Evolutionary conservation across 192 early-diverging fungal species (phyloP), one percentile per base, ranked within the genome.

Genomic region (Backusella tarrabulga): DNA sequence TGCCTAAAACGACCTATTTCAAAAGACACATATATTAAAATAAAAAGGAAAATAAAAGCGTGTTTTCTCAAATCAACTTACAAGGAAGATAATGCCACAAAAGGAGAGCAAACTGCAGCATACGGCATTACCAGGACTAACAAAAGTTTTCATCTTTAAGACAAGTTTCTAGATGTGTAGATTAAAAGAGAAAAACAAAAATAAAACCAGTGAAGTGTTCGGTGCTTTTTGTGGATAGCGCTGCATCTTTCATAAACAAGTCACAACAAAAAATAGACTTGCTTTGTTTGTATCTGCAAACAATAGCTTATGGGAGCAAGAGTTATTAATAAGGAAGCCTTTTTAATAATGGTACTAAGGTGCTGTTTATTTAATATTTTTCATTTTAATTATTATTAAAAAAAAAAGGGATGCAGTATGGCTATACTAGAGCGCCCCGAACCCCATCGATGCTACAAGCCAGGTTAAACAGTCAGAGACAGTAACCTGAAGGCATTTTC

Each of bases 61-160:
- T 46, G 60, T 54, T 44, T 34, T 36, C 42, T 34, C 17, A 14
- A 9, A 9, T 8, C 9, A 76, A 63, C 77, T 82, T 66, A 84
- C 84, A 73, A 87, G 68, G 26, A 87, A 85, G 72, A 87, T 82
- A 66, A 87, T 85, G 34, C 86, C 86, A 79, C 79, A 85, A 70
- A 87, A 75, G 17, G 86, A 87, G 44, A 87, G 67, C 29, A 81
- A 42, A 34, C 82, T 83, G 75, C 86, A 87, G 73, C 86, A 87
- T 35, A 78, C 80, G 9, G 86, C 84, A 60, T 84, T 70, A 8
- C 83, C 86, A 63, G 80, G 79, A 42, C 84, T 82, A 42, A 87
- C 81, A 77, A 87, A 81, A 9, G 86, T 84, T 77, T 87, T 87
- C 86, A 87, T 87, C 74, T 67, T 86, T n/a, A 50, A 44, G 14